These are phyloP conservation scores for Aspergillus cejpii DNA, from an alignment of 2,329 filamentous ascomycete species.

Conservation along the genomic window DNA sequence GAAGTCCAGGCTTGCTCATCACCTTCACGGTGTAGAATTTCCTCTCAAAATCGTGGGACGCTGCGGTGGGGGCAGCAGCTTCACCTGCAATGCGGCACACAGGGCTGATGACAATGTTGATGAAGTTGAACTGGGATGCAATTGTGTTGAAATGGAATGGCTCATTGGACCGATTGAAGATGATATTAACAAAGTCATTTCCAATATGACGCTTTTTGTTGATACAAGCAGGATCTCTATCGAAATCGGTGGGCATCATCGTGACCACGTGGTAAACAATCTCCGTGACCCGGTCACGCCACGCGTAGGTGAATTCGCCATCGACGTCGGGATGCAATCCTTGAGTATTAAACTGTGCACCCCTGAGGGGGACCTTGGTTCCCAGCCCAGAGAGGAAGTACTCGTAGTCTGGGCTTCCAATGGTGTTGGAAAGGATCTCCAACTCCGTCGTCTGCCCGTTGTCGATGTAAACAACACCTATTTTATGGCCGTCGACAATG, in stretches of 20 bases:
- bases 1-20: constrained; percentile 80
- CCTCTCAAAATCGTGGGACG: constrained; percentile 27
- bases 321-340: constrained; percentile 79
- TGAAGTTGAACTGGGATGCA: constrained; percentile 90
- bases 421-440: constrained; percentile 80
- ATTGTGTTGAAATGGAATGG: constrained; percentile 88
- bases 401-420: constrained; percentile 80
- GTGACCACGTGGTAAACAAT: constrained; percentile 94
- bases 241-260: constrained; percentile 87
- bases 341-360: constrained; percentile 84
- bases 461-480: constrained; percentile 88
- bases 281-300: constrained; percentile 90
- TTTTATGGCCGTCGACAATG: constrained; percentile 89
- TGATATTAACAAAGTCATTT: constrained; percentile 96
- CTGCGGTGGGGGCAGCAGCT: constrained; percentile 32
- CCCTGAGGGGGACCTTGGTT: constrained; percentile 70
- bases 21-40: constrained; percentile 84
- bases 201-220: constrained; percentile 93
- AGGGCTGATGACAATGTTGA: constrained; percentile 92
- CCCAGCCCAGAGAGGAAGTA: constrained; percentile 78
- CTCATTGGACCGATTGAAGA: constrained; percentile 93
- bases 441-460: constrained; percentile 74
- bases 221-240: constrained; percentile 66
- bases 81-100: constrained; percentile 45
- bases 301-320: constrained; percentile 83